These are phyloP conservation scores for Raddia distichophylla DNA, from an alignment of 176 grass and related monocot species.

Conservation along the genomic window DNA sequence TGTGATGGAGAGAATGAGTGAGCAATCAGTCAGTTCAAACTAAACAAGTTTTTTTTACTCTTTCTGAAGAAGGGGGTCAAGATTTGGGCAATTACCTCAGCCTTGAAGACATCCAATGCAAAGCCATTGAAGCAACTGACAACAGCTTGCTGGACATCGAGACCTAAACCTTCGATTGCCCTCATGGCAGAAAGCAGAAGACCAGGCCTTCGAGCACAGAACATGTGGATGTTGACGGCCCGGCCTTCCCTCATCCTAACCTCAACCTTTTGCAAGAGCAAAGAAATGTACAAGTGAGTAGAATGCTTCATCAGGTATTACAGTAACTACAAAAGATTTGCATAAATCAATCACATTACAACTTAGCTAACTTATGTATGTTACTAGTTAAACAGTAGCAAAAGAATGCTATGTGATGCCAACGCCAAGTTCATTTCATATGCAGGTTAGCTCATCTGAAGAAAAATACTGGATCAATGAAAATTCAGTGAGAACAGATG, in stretches of 20 bases:
- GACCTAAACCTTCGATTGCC: slow-evolving; percentile 83
- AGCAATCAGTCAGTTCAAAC: slow-evolving; percentile 2
- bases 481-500: background rate
- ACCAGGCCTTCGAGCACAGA: slow-evolving; percentile 83
- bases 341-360: slow-evolving; percentile 1
- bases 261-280: slow-evolving; percentile 67
- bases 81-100: slow-evolving; percentile 63
- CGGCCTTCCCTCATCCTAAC: slow-evolving; percentile 87
- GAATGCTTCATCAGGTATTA: background rate
- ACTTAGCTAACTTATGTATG: background rate
- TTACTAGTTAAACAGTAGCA: background rate
- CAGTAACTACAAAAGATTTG: background rate
- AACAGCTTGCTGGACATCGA: slow-evolving; percentile 94
- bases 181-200: slow-evolving; percentile 83
- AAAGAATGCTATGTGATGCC: background rate
- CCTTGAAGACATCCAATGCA: slow-evolving; percentile 85
- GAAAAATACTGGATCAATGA: background rate
- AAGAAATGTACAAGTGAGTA: slow-evolving; percentile 5
- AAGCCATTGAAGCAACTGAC: slow-evolving; percentile 98
- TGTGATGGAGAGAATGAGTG: slow-evolving; percentile 6
- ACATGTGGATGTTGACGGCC: slow-evolving; percentile 94
- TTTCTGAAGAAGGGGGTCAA: background rate
- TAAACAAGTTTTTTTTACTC: background rate
- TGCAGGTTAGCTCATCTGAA: background rate
- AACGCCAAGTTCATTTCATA: background rate